A percentile compares a stretch with the other conserved stretches of the same genome.
Conservation (phyloP, 2,329 filamentous ascomycete species). For the Fusarium sp. region DNA sequence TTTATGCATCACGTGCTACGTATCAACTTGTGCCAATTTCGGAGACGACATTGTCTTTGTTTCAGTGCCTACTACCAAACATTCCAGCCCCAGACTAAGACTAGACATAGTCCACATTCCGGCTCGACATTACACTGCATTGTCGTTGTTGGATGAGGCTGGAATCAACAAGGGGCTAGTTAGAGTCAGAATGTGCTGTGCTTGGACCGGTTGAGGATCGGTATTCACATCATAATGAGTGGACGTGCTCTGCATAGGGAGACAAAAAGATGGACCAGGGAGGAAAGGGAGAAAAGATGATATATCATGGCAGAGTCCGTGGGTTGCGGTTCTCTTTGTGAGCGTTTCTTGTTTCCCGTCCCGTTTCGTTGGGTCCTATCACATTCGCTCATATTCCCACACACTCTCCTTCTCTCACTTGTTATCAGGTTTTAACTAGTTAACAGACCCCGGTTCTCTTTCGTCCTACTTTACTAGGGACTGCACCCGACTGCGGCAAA, state of each 20-base stretch:
- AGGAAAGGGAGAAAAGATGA: conserved; percentile 32
- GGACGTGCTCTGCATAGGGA: conserved; percentile 9
- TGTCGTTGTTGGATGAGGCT: conserved; percentile 50
- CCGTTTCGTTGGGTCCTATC: conserved; percentile 23
- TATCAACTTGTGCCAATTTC: conserved; percentile 37
- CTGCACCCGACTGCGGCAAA: conserved; percentile 8
- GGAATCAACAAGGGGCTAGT: conserved; percentile 33
- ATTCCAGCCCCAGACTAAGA: conserved; percentile 46
- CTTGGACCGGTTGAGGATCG: conserved; percentile 29
- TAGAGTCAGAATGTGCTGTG: conserved; percentile 14
- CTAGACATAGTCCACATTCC: conserved; percentile 33
- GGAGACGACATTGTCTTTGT: conserved; percentile 50
- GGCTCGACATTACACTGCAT: conserved; percentile 48
- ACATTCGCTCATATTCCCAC: conserved; percentile 1
- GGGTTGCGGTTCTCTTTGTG: conserved; percentile 27
- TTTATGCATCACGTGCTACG: conserved; percentile 43
- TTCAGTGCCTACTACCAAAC: conserved; percentile 45
- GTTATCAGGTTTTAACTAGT: background rate
- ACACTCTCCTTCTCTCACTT: background rate
- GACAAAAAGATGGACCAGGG: conserved; percentile 25
- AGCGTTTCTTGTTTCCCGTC: conserved; percentile 19
- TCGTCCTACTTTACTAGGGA: conserved; percentile 19
- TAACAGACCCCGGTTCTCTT: conserved; percentile 16
- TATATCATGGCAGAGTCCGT: conserved; percentile 39
- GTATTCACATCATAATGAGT: conserved; percentile 28